Conservation (phyloP, 768 basidiomycete genomes). For the Coprinopsis strossmayeri region DNA sequence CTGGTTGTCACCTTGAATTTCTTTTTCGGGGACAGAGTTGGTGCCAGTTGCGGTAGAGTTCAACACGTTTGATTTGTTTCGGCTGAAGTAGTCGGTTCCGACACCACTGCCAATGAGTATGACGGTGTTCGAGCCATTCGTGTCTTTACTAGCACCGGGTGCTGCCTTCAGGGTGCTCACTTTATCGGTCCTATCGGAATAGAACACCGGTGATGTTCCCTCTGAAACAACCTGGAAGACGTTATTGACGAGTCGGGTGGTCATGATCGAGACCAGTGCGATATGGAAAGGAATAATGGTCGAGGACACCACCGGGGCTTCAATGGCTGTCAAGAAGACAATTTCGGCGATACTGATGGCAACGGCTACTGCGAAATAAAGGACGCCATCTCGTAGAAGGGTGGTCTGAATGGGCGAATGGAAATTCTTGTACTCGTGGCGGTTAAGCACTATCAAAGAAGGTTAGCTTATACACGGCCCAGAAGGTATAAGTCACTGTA, state of each 20-base stretch:
- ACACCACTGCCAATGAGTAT: not conserved
- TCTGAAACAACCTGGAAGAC: not conserved
- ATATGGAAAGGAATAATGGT: not conserved
- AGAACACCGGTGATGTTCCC: not conserved
- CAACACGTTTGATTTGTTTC: not conserved
- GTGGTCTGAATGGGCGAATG: not conserved
- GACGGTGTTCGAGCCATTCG: conserved; percentile 1
- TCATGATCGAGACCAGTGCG: not conserved
- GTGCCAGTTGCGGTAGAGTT: not conserved
- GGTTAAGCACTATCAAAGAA: no score
- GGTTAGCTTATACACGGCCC: no score
- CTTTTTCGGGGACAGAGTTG: not conserved
- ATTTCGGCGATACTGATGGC: not conserved
- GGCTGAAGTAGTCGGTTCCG: not conserved
- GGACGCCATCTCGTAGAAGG: not conserved
- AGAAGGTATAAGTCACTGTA: no score
- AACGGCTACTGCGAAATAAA: not conserved
- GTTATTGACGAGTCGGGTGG: not conserved
- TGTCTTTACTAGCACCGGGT: no score
- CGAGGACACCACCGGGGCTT: not conserved
- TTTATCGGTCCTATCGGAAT: no score
- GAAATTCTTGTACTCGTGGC: not conserved
- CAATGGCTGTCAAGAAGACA: not conserved
- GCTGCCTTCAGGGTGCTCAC: no score
- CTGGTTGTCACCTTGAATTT: not conserved